Evolutionary conservation across 139 green algal species (phyloP).

Genomic region (Chlorella sorokiniana): DNA sequence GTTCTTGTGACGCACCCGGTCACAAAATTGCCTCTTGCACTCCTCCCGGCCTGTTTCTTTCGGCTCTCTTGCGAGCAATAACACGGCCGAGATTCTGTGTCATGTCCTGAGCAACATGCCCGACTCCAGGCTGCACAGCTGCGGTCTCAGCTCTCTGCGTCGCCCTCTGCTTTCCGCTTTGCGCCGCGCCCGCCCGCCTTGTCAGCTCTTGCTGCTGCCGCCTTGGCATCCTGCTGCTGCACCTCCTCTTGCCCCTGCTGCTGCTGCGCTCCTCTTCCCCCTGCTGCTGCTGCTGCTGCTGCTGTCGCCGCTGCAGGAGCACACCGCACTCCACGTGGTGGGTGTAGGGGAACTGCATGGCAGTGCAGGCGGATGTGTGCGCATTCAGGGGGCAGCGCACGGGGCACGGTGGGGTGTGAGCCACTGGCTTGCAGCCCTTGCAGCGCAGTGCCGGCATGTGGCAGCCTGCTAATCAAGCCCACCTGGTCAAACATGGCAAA

Average conservation of each 20-base stretch:
- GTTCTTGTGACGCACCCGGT: too few species aligned
- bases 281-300: constrained; percentile 11
- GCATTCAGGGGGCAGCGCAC: too few species aligned
- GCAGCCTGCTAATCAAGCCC: too few species aligned
- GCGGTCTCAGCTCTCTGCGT: neutral
- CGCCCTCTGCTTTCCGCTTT: constrained; percentile 31
- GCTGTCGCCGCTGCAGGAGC: constrained; percentile 53
- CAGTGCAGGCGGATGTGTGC: neutral
- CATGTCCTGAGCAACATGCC: too few species aligned
- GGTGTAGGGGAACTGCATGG: constrained; percentile 88
- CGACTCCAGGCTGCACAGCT: too few species aligned
- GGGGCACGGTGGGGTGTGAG: too few species aligned
- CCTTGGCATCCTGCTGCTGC: neutral
- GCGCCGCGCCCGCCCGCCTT: neutral
- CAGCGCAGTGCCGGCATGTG: too few species aligned
- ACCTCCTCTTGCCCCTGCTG: neutral
- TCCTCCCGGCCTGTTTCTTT: too few species aligned
- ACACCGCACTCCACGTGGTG: constrained; percentile 88
- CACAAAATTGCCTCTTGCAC: too few species aligned
- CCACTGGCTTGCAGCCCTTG: too few species aligned
- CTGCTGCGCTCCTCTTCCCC: neutral
- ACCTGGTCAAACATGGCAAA: constrained; percentile 89
- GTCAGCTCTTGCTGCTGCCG: neutral
- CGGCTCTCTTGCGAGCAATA: too few species aligned
- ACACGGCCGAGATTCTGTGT: too few species aligned